phyloP scores from a whole-genome alignment of 208 protist genomes.

The Hexamita inflata region DNA sequence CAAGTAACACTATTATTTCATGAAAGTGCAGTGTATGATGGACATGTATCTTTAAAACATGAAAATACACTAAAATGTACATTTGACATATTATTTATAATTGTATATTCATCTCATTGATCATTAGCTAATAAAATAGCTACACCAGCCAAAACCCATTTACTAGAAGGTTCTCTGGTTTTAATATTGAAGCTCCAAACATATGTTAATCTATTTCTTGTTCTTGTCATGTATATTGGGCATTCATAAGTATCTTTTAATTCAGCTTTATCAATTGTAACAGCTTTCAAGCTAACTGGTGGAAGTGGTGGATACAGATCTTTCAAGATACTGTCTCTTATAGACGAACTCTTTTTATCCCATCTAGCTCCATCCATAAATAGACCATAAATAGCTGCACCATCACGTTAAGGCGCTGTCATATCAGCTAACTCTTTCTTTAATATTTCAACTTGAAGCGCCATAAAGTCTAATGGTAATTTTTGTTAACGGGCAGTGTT shows the following conservation, averaged over 20 bases:
- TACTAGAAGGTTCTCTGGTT: conserved; percentile 69
- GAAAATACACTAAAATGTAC: conserved; percentile 43
- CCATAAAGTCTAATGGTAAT: conserved; percentile 41
- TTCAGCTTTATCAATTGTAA: conserved; percentile 52
- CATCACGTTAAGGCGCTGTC: conserved; percentile 69
- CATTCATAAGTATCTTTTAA: conserved; percentile 68
- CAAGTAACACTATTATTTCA: too few relatives aligned
- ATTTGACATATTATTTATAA: not conserved
- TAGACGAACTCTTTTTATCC: conserved; percentile 63
- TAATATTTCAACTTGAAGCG: conserved; percentile 27
- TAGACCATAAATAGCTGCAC: conserved; percentile 82
- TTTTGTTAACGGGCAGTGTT: conserved; percentile 32
- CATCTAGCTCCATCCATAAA: conserved; percentile 86
- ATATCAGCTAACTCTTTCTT: conserved; percentile 70
- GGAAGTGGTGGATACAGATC: conserved; percentile 52
- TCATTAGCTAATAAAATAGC: conserved; percentile 62
- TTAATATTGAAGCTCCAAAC: conserved; percentile 80
- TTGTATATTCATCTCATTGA: too few relatives aligned
- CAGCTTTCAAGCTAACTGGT: conserved; percentile 55
- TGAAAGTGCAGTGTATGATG: too few relatives aligned
- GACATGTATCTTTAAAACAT: conserved; percentile 92
- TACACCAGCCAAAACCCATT: conserved; percentile 87
- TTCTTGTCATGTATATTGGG: conserved; percentile 85
- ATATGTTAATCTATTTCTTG: conserved; percentile 69
- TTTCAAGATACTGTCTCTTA: conserved; percentile 77